A percentile compares a stretch with the other conserved stretches of the same genome.
These are phyloP conservation scores for Phyllosticta citrichinensis DNA, from an alignment of 2,329 filamentous ascomycete genomes.

Conservation along the genomic window DNA sequence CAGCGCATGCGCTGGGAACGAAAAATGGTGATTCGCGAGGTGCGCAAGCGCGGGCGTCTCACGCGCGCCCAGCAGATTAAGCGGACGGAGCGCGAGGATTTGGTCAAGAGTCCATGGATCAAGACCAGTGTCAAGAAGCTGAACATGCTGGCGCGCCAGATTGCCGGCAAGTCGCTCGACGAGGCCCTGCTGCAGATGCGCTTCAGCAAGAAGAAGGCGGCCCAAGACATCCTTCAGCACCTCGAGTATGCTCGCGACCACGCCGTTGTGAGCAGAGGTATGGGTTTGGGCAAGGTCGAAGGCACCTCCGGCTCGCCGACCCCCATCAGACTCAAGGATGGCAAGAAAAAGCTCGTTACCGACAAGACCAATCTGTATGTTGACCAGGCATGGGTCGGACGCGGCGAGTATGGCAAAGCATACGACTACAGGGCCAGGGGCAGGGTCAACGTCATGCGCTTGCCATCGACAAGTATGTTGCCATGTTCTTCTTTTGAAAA, in stretches of 20 bases:
- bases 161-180: slow-evolving; percentile 84
- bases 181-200: slow-evolving; percentile 92
- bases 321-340: slow-evolving; percentile 64
- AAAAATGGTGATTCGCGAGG: slow-evolving; percentile 70
- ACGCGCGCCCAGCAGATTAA: slow-evolving; percentile 57
- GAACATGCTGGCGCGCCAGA: slow-evolving; percentile 73
- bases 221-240: slow-evolving; percentile 67
- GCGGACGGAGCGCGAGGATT: slow-evolving; percentile 50
- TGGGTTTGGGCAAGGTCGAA: slow-evolving; percentile 54
- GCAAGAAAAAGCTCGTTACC: slow-evolving; percentile 57
- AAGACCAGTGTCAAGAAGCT: slow-evolving; percentile 91
- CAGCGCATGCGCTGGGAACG: slow-evolving; percentile 67
- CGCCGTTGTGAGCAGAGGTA: slow-evolving; percentile 70
- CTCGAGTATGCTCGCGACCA: slow-evolving; percentile 72
- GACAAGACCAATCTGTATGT: slow-evolving; percentile 82
- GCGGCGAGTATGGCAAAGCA: slow-evolving; percentile 51
- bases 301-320: slow-evolving; percentile 29
- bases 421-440: slow-evolving; percentile 67
- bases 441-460: slow-evolving; percentile 54
- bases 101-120: slow-evolving; percentile 58
- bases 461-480: slow-evolving; percentile 64
- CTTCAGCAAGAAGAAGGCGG: slow-evolving; percentile 89
- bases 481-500: background rate
- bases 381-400: slow-evolving; percentile 85
- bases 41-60: slow-evolving; percentile 58